Conservation (phyloP, 1,284 basidiomycete genomes). For the Caloboletus inedulis region DNA sequence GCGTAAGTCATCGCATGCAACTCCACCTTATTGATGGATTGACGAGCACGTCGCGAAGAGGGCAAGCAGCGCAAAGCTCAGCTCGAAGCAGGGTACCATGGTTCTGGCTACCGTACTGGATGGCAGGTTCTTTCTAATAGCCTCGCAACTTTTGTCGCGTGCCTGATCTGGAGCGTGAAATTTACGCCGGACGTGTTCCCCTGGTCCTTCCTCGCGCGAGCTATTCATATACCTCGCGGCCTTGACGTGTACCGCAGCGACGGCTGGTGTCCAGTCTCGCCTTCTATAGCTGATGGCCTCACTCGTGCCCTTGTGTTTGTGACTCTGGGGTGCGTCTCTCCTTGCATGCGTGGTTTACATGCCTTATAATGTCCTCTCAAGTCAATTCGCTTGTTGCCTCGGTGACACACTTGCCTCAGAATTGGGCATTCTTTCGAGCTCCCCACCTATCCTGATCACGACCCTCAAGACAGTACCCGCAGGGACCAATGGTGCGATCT, state of each 20-base stretch:
- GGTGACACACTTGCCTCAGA: slow-evolving; percentile 82
- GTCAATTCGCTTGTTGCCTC: slow-evolving; percentile 80
- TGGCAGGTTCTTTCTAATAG: slow-evolving; percentile 84
- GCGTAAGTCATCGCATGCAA: slow-evolving; percentile 37
- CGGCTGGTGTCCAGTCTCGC: slow-evolving; percentile 29
- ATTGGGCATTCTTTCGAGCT: slow-evolving; percentile 76
- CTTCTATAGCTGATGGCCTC: slow-evolving; percentile 37
- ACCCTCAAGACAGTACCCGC: slow-evolving; percentile 73
- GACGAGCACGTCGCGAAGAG: slow-evolving; percentile 39
- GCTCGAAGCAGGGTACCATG: slow-evolving; percentile 78
- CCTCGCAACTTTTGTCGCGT: slow-evolving; percentile 64
- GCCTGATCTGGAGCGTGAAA: slow-evolving; percentile 60
- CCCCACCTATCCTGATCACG: slow-evolving; percentile 72
- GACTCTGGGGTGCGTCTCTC: slow-evolving; percentile 58
- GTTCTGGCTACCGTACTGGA: slow-evolving; percentile 67
- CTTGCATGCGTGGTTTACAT: neutral
- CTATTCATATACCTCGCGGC: neutral
- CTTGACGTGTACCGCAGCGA: slow-evolving; percentile 16
- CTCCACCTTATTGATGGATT: neutral
- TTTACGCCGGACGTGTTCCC: slow-evolving; percentile 45
- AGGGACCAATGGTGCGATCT: slow-evolving; percentile 91
- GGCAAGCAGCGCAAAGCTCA: slow-evolving; percentile 66
- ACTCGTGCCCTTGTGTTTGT: slow-evolving; percentile 62
- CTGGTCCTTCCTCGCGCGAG: slow-evolving; percentile 21
- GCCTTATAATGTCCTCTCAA: slow-evolving; percentile 27